Base-by-base conservation (phyloP, 139 green algal species). In the Deuterostichococcus epilithicus region DNA sequence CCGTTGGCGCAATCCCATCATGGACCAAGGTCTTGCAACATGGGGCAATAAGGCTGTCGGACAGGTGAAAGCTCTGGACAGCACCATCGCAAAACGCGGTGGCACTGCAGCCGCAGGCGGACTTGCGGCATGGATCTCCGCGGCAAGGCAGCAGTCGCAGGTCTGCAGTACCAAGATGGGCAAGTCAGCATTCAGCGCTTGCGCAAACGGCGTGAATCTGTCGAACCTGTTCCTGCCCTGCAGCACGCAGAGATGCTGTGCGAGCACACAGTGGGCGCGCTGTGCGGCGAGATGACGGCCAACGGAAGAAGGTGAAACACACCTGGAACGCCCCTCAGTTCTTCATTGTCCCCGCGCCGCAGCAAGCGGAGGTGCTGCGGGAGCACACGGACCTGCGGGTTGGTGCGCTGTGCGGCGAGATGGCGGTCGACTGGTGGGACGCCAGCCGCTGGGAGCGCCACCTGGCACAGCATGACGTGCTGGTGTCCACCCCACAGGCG, bases 401-500 rank as follows among this genome's bases (percentile, higher is more conserved):
- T 8, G 38, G 44, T 0, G n/a, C 72, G 5, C 80, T 80, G n/a
- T 74, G 42, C 52, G 76, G 72, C 25, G 63, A 81, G 68, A 84
- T 83, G 72, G 78, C 74, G 30, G 70, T 82, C 8, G 82, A 89
- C 34, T 80, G 78, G 33, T 88, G 76, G 73, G 72, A 82, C 30
- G 2, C 33, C 13, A 13, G 18, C 20, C 74, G 65, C 39, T 91
- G 86, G 83, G 32, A 22, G 18, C 44, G 74, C 5, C 65, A 78
- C 25, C 70, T 88, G 25, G 70, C 22, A 10, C 28, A 68, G 22
- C 65, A 84, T 25, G 76, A 92, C 69, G 87, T 93, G 36, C 65
- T 92, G 70, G 88, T 88, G 59, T 86, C 88, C 78, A 93, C 88
- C 0, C 81, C 82, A 3, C 88, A 93, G 71, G 52, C n/a, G n/a